Base-by-base conservation (phyloP, 2,329 filamentous ascomycete genomes). In the Laburnicola sp. region DNA sequence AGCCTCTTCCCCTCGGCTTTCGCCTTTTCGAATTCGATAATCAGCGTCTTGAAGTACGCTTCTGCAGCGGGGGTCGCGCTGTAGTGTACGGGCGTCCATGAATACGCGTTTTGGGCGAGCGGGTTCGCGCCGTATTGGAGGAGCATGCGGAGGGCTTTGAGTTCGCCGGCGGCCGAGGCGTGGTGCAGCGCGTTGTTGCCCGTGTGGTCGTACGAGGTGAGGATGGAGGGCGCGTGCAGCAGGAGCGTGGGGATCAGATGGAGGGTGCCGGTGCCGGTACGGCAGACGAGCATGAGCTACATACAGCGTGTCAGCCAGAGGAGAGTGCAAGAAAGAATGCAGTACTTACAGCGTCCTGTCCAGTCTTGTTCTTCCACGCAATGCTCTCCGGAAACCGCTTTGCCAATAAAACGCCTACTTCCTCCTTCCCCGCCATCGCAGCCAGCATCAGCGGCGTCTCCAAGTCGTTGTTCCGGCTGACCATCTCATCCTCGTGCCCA, bases 141-240 rank as follows among this genome's bases (percentile, higher is more conserved):
- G 46, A 96, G 77, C 31, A 91, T 87, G 37, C 91, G 80, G 48
- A 95, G 75, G 0, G 89, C 87, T 47, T 91, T 84, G 39, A 95
- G 73, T 60, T 93, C 88, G 1, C 91, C 91, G 63, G 89, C 89
- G 39, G 87, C 87, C 64, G 86, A 90, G 9, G 91, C 91, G 74
- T 94, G 91, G 74, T 96, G 91, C 37, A 96, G 77, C 0, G 90
- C 88, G 2, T 90, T 95, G 68, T 95, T 94, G n/a, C 91, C 91
- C 51, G 87, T 82, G 1, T 79, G 64, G 65, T 96, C 91, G 73
- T 69, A 32, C 59, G 70, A 36, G 50, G 56, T 49, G 49, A 69
- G 57, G 63, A 71, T 53, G n/a, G 54, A 43, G 8, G 70, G 64
- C 11, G 55, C 54, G 28, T 68, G 62, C 32, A 64, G 60, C 35